A percentile compares a stretch with the other conserved stretches of the same genome.
Conservation (phyloP, 1,284 basidiomycete genomes). For the Tremellales sp. region DNA sequence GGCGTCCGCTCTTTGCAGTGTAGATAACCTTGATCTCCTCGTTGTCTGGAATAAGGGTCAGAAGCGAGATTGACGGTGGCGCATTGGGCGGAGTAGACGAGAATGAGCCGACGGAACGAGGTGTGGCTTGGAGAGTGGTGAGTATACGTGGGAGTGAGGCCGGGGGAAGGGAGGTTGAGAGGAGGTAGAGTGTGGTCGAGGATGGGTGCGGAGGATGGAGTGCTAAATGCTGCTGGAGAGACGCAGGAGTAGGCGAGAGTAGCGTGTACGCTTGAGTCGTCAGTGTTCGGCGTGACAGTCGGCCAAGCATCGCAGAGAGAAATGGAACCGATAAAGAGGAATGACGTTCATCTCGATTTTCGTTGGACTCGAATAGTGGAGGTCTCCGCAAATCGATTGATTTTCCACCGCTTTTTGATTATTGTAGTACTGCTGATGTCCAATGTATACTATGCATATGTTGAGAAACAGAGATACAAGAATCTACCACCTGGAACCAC, state of each 20-base stretch:
- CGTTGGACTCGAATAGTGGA: background rate
- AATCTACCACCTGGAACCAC: constrained; percentile 2
- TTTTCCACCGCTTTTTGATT: no score
- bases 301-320: background rate
- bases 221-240: constrained; percentile 12
- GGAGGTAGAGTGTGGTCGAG: constrained; percentile 23
- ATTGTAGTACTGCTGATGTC: no score
- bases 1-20: constrained; percentile 26
- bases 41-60: constrained; percentile 25
- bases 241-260: constrained; percentile 24
- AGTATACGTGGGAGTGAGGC: constrained; percentile 19
- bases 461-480: no score
- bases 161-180: constrained; percentile 30
- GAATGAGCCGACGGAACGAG: constrained; percentile 33
- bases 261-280: constrained; percentile 24
- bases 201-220: constrained; percentile 1
- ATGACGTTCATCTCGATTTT: constrained; percentile 1
- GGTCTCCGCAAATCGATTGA: no score
- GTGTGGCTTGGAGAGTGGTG: constrained; percentile 4
- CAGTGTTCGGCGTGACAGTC: background rate
- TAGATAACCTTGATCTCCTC: constrained; percentile 13
- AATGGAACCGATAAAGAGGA: background rate
- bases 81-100: constrained; percentile 14
- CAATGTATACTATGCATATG: background rate
- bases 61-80: constrained; percentile 30